Percentiles rank a stretch among this genome's conserved stretches.
phyloP scores from a whole-genome alignment of 179 eudicot genomes.

The Patellifolia procumbens region DNA sequence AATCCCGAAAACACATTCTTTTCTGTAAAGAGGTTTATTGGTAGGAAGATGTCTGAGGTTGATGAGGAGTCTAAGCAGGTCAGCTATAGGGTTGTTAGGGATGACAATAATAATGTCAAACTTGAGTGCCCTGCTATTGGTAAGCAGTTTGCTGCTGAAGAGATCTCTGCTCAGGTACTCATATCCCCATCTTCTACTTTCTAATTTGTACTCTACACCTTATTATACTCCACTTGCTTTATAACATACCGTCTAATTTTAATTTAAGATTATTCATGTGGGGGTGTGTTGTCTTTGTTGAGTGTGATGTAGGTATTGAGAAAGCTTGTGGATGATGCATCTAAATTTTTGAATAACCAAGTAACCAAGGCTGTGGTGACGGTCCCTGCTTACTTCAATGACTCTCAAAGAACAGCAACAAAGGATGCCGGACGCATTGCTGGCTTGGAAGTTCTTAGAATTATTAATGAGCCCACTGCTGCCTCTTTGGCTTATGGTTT shows the following conservation, averaged over 20 bases:
- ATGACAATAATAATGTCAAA: conserved; percentile 89
- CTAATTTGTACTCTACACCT: too few relatives aligned
- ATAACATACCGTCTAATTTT: too few relatives aligned
- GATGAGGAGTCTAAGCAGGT: conserved; percentile 94
- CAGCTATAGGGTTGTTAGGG: conserved; percentile 71
- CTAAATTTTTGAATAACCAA: conserved; percentile 87
- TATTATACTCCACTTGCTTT: too few relatives aligned
- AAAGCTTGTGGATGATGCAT: conserved; percentile 92
- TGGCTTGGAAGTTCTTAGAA: conserved; percentile 88
- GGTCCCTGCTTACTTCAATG: conserved; percentile 97
- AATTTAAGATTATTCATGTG: too few relatives aligned
- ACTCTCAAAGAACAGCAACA: conserved; percentile 94
- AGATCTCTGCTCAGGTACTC: conserved; percentile 88
- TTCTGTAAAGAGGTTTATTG: conserved; percentile 88
- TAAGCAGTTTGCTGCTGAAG: conserved; percentile 87
- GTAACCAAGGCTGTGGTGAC: conserved; percentile 94
- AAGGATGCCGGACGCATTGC: conserved; percentile 98
- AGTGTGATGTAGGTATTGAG: conserved; percentile 62
- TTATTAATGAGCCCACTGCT: conserved; percentile 96
- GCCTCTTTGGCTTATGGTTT: conserved; percentile 97
- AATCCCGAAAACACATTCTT: conserved; percentile 88
- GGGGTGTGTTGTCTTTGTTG: not conserved
- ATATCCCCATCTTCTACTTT: not conserved
- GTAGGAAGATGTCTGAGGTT: conserved; percentile 84
- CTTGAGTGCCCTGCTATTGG: conserved; percentile 95